Base-by-base conservation (phyloP, 805 yeast genomes). In the Saccharomycopsis fibuligera region DNA sequence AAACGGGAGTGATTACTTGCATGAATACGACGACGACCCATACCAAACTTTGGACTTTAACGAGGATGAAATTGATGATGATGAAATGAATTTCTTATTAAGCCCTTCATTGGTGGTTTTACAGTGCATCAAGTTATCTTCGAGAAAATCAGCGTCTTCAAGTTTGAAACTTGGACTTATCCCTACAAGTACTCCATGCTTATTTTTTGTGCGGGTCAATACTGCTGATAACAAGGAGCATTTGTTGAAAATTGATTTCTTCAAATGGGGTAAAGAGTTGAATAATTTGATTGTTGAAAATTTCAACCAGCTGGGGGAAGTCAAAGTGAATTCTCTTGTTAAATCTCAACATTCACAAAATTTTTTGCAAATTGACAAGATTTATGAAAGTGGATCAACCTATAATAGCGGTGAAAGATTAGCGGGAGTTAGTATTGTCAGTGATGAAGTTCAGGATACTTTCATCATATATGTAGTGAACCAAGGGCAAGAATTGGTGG, bases 261-360 rank as follows among this genome's bases (percentile, higher is more conserved):
- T 44, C 16, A 35, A 48, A 39, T 44, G 43, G 36, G 47, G 44
- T 10, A 35, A 39, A 35, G 29, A 33, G 30, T 62, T 67, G 44
- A 65, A 60, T 52, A 62, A 67, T 43, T 47, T 68, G 24, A 58
- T 66, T 27, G 66, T 68, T 5, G 68, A 65, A 10, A 55, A 67
- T 33, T 44, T 60, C 22, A 68, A 66, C 39, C 58, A 59, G 21
- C 39, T 65, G 22, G 5, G 5, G 6, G 24, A 25, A 21, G 30
- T 12, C 5, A 25, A n/a, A 40, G 19, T 22, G n/a, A 25, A 5
- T 12, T 35, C n/a, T 6, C 6, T 27, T 30, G 4, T 27, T 4
- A 19, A 41, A 16, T 17, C 6, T 41, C 36, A 25, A 29, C 14
- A 41, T 8, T 22, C 12, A 9, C 5, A 9, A 8, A 41, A 41